A percentile compares a stretch with the other conserved stretches of the same genome.
Evolutionary conservation across 2,329 filamentous ascomycete genomes (phyloP).

Genomic region (Coniella lustricola): DNA sequence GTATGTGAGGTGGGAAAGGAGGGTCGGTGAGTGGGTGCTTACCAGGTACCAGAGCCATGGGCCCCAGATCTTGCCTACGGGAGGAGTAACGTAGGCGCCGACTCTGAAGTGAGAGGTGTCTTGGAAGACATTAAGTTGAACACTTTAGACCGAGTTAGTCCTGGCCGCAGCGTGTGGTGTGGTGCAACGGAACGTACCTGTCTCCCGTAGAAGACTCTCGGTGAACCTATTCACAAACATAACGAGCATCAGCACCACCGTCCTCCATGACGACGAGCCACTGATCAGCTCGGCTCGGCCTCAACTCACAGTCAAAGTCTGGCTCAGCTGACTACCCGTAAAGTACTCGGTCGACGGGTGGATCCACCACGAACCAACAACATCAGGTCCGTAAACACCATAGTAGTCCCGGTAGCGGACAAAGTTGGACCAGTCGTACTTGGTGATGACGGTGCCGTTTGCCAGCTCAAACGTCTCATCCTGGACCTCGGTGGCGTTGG

Average conservation of each 20-base stretch:
- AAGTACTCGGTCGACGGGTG: conserved; percentile 44
- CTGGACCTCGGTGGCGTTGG: conserved; percentile 39
- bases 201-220: conserved; percentile 43
- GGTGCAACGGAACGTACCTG: conserved; percentile 15
- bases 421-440: conserved; percentile 36
- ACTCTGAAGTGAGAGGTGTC: conserved; percentile 39
- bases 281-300: neutral
- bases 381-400: conserved; percentile 39
- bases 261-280: no score
- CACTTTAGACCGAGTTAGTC: no score
- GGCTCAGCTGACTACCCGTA: conserved; percentile 45
- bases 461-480: conserved; percentile 45
- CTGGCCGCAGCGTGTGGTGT: no score
- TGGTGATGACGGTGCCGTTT: conserved; percentile 43
- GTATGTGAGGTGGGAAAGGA: neutral
- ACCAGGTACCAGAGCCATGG: conserved; percentile 37
- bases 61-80: conserved; percentile 35
- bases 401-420: conserved; percentile 36
- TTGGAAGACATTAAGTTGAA: conserved; percentile 48
- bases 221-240: conserved; percentile 29
- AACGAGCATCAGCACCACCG: neutral
- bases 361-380: conserved; percentile 45
- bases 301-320: conserved; percentile 34
- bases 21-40: conserved; percentile 15
- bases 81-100: conserved; percentile 27